Evolutionary conservation across 768 basidiomycete genomes (phyloP), one percentile per base, ranked within the genome.

Genomic region (Steccherinum ochraceum): DNA sequence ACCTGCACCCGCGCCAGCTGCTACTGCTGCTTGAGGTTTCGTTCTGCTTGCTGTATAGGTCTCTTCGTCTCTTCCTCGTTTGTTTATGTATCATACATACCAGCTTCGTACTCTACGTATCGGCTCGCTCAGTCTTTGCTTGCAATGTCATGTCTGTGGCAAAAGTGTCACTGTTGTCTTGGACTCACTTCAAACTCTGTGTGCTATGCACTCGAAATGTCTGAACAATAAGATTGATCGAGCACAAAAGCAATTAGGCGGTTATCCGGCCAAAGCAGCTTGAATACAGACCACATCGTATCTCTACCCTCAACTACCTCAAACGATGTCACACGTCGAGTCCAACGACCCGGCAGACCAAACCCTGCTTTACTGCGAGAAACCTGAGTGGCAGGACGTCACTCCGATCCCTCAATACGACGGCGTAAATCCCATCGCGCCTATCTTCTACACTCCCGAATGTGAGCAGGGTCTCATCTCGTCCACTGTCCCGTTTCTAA

Each of bases 391-490:
- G 92, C 68, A 69, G 13, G 95, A 96, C 63, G 75, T 97, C 24
- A 69, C 68, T 3, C 92, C 94, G 0, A 60, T 94, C 12, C 72
- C 80, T 19, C 95, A 98, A 59, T 86, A 89, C 51, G 93, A 96
- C 58, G 79, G 74, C 18, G 65, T 78, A 25, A 78, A 80, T 53
- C 88, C 93, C 1, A 73, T 98, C 40, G 94, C 92, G 0, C 90
- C 92, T 2, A 98, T 99, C 66, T 83, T 94, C 63, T 99, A 99
- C 62, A 81, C 82, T 3, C 73, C 74, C 35, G 86, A 93, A 74
- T 99, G 95, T 65, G 53, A 56, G 53, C 52, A n/a, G n/a, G 45
- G n/a, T n/a, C n/a, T n/a, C n/a, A n/a, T n/a, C n/a, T n/a, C n/a
- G n/a, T n/a, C n/a, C n/a, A n/a, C 49, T 41, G 19, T 40, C 44